Base-by-base conservation (phyloP, 306 rosid genomes). In the Vigna unguiculata region DNA sequence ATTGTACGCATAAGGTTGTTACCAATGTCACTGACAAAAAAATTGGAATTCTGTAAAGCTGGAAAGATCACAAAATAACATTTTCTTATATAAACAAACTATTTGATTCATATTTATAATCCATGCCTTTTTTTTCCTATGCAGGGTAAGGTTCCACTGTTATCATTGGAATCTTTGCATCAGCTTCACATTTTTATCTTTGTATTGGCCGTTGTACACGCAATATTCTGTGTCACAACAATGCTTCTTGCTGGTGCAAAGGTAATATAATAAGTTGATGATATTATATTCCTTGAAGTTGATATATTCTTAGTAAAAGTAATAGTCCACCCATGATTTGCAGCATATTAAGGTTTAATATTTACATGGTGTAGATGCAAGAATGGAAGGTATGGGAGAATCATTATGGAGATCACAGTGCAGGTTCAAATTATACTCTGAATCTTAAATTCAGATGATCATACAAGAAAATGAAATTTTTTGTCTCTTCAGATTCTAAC, bases 171-270 rank as follows among this genome's bases (percentile, higher is more conserved):
- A 84, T 85, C 93, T 71, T 67, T 95, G 8, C 98, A 95, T 81
- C 97, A 95, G 21, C 90, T 95, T 30, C 98, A 90, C 86, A 90
- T 90, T 51, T 95, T 95, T 87, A 90, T 92, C 84, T 90, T 92
- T 75, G 98, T 95, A 60, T 71, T 95, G 81, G 97, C 97, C 6
- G 69, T 95, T 41, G 97, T 92, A 32, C 98, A 92, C 82, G 97
- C 84, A 45, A 28, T 83, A 78, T 95, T 89, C 69, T 92, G 97
- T 62, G 97, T 71, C 80, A 77, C 86, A 14, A 95, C 98, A 52
- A 79, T 90, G 96, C 12, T 92, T 76, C 96, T 94, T 38, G 97
- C 93, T 60, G 72, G 88, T 36, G 86, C 86, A 66, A 90, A 86
- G 88, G 98, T 95, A 85, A 87, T 71, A 87, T 71, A 7, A 88